Conservation (phyloP, 306 rosid species). For the Dryas drummondii region DNA sequence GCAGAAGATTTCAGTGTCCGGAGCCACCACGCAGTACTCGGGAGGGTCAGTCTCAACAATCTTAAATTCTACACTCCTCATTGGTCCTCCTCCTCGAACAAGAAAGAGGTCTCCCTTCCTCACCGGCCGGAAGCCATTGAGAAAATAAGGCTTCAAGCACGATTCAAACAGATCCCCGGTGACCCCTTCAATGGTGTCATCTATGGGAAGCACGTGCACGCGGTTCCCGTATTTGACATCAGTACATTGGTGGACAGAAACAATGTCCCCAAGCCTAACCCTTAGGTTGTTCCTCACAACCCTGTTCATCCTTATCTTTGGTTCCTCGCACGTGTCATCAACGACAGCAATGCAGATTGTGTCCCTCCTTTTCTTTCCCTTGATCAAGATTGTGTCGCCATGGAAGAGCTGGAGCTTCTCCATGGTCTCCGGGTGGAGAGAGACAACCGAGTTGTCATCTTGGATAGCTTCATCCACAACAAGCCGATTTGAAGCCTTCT, state of each 20-base stretch:
- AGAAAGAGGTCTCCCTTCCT: conserved; percentile 29
- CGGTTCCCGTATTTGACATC: conserved; percentile 32
- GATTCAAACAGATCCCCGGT: conserved; percentile 27
- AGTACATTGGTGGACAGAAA: conserved; percentile 31
- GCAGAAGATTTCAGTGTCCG: conserved; percentile 26
- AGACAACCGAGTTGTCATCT: not conserved
- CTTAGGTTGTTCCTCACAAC: conserved; percentile 35
- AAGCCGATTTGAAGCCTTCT: not conserved
- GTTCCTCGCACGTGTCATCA: conserved; percentile 29
- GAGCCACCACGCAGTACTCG: conserved; percentile 28
- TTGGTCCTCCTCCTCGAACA: conserved; percentile 20
- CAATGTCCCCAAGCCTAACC: conserved; percentile 35
- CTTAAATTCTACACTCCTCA: conserved; percentile 31
- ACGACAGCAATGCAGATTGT: conserved; percentile 30
- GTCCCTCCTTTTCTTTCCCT: conserved; percentile 40
- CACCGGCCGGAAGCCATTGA: conserved; percentile 17
- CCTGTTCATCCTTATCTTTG: conserved; percentile 35
- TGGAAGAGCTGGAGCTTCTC: conserved; percentile 72
- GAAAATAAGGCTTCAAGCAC: conserved; percentile 13
- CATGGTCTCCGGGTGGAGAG: conserved; percentile 37
- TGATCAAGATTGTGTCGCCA: conserved; percentile 67
- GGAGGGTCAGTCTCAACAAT: conserved; percentile 27
- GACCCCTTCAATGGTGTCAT: conserved; percentile 36
- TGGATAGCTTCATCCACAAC: not conserved
- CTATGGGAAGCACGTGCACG: conserved; percentile 35